These are phyloP conservation scores for Hermanozyma aechmeae DNA, from an alignment of 805 yeast genomes.

Conservation along the genomic window DNA sequence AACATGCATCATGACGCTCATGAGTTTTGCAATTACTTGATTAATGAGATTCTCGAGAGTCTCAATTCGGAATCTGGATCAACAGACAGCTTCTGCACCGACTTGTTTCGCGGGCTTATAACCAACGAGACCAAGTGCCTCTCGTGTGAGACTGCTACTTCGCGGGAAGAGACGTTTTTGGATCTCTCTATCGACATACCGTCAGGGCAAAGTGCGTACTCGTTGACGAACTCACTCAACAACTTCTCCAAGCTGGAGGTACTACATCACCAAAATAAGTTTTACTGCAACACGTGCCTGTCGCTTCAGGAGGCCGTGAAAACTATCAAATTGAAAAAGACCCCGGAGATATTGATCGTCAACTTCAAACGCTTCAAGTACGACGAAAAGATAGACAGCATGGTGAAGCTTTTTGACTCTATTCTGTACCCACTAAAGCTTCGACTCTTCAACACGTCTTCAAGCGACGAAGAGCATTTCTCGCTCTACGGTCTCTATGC, in stretches of 20 bases:
- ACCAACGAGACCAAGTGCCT: conserved; percentile 86
- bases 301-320: conserved; percentile 92
- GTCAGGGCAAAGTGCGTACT: conserved; percentile 44
- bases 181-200: conserved; percentile 83
- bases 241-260: conserved; percentile 83
- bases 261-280: conserved; percentile 79
- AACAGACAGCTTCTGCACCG: conserved; percentile 45
- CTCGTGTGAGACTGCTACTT: conserved; percentile 74
- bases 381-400: conserved; percentile 69
- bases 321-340: conserved; percentile 65
- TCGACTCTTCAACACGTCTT: conserved; percentile 59
- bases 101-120: conserved; percentile 73
- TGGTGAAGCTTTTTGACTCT: conserved; percentile 79
- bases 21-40: conserved; percentile 81
- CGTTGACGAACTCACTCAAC: conserved; percentile 67
- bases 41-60: conserved; percentile 60
- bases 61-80: conserved; percentile 31
- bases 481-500: conserved; percentile 70
- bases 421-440: conserved; percentile 72
- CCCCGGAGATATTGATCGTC: conserved; percentile 73
- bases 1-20: conserved; percentile 98
- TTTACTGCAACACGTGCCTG: conserved; percentile 84
- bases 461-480: conserved; percentile 32
- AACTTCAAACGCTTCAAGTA: conserved; percentile 91
- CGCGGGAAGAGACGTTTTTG: conserved; percentile 76